Evolutionary conservation across 2,329 filamentous ascomycete genomes (phyloP).

Genomic region (Metarhizium sp.): DNA sequence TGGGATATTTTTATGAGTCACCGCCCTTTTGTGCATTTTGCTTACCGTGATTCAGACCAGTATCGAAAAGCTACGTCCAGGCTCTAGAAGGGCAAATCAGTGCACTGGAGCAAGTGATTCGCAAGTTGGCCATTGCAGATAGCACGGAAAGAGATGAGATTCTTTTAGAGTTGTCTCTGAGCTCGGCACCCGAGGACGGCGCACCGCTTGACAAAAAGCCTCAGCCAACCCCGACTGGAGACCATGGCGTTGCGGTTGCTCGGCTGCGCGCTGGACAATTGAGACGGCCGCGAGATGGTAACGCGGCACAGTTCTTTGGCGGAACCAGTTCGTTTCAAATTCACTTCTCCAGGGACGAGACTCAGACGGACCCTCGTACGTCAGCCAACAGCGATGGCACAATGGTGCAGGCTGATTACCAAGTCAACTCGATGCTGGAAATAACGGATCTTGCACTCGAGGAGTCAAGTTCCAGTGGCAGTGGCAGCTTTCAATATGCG

Average conservation of each 20-base stretch:
- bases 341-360: slow-evolving; percentile 18
- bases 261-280: slow-evolving; percentile 24
- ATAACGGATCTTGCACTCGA: slow-evolving; percentile 2
- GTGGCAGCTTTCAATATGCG: slow-evolving; percentile 24
- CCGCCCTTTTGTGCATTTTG: not conserved
- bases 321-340: slow-evolving; percentile 37
- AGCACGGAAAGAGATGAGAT: slow-evolving; percentile 29
- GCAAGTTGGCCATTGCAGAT: slow-evolving; percentile 31
- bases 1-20: slow-evolving; percentile 8
- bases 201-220: slow-evolving; percentile 1
- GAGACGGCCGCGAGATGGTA: slow-evolving; percentile 29
- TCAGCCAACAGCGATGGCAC: not conserved
- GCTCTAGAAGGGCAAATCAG: slow-evolving; percentile 37
- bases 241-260: slow-evolving; percentile 21
- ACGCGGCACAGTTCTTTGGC: slow-evolving; percentile 36
- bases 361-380: slow-evolving; percentile 8
- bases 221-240: slow-evolving; percentile 13
- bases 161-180: slow-evolving; percentile 26
- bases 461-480: slow-evolving; percentile 8
- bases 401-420: not conserved
- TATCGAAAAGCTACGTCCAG: slow-evolving; percentile 35
- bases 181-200: slow-evolving; percentile 11
- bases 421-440: not conserved
- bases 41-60: slow-evolving; percentile 23
- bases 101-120: slow-evolving; percentile 34